phyloP scores from a whole-genome alignment of 495 filamentous ascomycete genomes.

The Glutinoglossum americanum region DNA sequence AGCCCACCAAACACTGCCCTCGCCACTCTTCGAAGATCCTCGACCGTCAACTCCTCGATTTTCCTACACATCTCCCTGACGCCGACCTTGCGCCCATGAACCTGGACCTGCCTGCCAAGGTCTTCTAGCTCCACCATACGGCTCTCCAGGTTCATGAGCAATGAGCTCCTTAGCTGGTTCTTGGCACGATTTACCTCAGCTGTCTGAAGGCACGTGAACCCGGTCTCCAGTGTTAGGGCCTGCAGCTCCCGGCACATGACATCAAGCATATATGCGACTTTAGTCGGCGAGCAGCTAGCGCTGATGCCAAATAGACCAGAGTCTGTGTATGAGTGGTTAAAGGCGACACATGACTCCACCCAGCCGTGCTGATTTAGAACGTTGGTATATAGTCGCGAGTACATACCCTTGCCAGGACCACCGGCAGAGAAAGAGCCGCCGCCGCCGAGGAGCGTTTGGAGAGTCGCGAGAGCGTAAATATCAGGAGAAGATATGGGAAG shows the following conservation, averaged over 20 bases:
- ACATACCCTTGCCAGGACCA: conserved; percentile 97
- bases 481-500: conserved; percentile 74
- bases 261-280: conserved; percentile 63
- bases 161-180: conserved; percentile 77
- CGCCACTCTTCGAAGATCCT: conserved; percentile 76
- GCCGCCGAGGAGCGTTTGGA: conserved; percentile 88
- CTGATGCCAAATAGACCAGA: conserved; percentile 87
- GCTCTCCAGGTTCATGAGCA: conserved; percentile 95
- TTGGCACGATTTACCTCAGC: conserved; percentile 88
- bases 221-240: conserved; percentile 48
- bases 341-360: conserved; percentile 85
- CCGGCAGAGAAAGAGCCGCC: conserved; percentile 96
- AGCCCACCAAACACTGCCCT: conserved; percentile 53
- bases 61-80: conserved; percentile 80
- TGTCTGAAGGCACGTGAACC: conserved; percentile 42
- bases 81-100: conserved; percentile 75
- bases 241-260: conserved; percentile 82
- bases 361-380: conserved; percentile 92
- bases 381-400: conserved; percentile 89
- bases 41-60: conserved; percentile 61
- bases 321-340: conserved; percentile 95
- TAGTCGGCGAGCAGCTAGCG: conserved; percentile 57
- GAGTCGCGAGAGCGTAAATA: conserved; percentile 90
- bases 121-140: conserved; percentile 99
- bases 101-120: conserved; percentile 85